phyloP scores from a whole-genome alignment of 73 alveolate species.

The Tetrahymena malaccensis region DNA sequence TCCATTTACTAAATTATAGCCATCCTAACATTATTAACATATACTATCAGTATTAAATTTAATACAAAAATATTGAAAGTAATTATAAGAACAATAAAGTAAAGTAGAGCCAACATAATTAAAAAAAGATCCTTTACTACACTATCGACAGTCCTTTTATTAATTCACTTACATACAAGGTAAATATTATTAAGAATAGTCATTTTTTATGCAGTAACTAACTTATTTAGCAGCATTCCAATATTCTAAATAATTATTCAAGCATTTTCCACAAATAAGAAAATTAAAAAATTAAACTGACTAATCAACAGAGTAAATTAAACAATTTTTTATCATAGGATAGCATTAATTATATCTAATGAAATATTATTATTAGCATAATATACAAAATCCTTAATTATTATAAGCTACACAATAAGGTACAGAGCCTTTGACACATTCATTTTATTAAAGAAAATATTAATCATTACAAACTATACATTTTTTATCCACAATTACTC shows the following conservation, averaged over 20 bases:
- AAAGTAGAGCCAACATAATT: too few relatives aligned
- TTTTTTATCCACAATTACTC: not conserved
- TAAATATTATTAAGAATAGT: too few relatives aligned
- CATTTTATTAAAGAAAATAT: not conserved
- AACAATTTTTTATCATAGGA: not conserved
- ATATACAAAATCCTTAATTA: not conserved
- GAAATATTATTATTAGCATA: not conserved
- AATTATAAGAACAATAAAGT: not conserved
- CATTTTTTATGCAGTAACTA: not conserved
- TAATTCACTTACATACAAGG: not conserved
- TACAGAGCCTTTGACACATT: not conserved
- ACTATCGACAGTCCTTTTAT: not conserved
- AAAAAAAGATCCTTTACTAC: not conserved
- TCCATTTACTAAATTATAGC: not conserved
- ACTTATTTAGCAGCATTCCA: not conserved
- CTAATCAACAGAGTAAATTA: too few relatives aligned
- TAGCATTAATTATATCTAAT: not conserved
- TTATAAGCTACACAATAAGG: not conserved
- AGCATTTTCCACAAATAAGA: too few relatives aligned
- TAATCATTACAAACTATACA: not conserved
- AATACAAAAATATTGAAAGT: not conserved
- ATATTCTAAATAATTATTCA: too few relatives aligned
- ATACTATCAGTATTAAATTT: too few relatives aligned
- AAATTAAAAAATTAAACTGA: too few relatives aligned
- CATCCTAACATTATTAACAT: not conserved